Evolutionary conservation across 805 yeast genomes (phyloP).

Genomic region (Nakazawaea ambrosiae): DNA sequence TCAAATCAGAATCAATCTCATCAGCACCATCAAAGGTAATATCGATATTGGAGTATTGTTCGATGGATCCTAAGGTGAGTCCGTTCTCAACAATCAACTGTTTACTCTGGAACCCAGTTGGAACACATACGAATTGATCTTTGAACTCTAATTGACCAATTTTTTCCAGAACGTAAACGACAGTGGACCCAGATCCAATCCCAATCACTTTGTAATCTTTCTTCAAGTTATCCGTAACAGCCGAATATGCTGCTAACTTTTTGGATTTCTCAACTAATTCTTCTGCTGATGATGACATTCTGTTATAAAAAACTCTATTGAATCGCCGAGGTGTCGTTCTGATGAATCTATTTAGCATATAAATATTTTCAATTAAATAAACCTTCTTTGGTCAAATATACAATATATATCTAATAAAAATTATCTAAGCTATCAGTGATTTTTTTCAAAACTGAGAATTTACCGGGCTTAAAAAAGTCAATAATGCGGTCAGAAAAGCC

Average conservation of each 20-base stretch:
- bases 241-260: constrained; percentile 81
- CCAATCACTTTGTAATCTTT: constrained; percentile 70
- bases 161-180: constrained; percentile 93
- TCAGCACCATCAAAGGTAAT: constrained; percentile 98
- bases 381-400: background rate
- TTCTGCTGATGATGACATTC: background rate
- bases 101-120: constrained; percentile 95
- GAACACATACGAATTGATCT: constrained; percentile 64
- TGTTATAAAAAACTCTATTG: background rate
- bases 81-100: constrained; percentile 80
- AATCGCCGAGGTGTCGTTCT: background rate
- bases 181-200: constrained; percentile 96
- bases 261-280: constrained; percentile 72
- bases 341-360: background rate
- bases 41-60: constrained; percentile 76
- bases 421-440: too few species aligned
- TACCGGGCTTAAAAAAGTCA: too few species aligned
- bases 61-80: constrained; percentile 69
- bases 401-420: too few species aligned
- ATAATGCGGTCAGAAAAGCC: too few species aligned
- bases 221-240: constrained; percentile 84
- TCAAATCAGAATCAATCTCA: constrained; percentile 76
- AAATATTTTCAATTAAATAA: constrained; percentile 4
- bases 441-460: too few species aligned
- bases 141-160: constrained; percentile 63